Evolutionary conservation across 495 filamentous ascomycete genomes (phyloP), one percentile per base, ranked within the genome.

Genomic region (Daldinia bambusicola): DNA sequence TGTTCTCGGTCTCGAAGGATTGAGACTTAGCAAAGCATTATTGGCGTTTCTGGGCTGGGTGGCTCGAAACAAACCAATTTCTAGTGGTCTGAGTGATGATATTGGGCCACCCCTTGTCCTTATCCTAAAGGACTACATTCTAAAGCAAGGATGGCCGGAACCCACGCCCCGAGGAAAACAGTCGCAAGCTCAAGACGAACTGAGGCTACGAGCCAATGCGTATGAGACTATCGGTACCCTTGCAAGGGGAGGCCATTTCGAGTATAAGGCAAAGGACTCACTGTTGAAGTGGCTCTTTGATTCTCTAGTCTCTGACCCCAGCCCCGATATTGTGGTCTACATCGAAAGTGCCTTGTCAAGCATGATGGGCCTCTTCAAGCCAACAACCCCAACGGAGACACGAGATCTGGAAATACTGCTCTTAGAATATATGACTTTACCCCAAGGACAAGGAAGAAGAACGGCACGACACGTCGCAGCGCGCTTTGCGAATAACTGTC

Each of bases 11-110:
- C 79, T 92, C n/a, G 91, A 93, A 76, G 87, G 86, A 6, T 84
- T 87, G 9, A 92, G 92, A 73, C 81, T 98, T 13, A 86, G 92
- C 63, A 89, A 89, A 52, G 92, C 94, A 30, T 87, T 96, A n/a
- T 94, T 98, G 74, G 89, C 89, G 48, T 96, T 93, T 73, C 90
- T 94, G 32, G 93, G 92, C 50, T 97, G 94, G 89, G 88, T 94
- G 20, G 92, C 93, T 6, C 86, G 75, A 91, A 50, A 91, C 93
- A 74, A 92, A 88, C 22, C 87, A 14, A 36, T 88, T 10, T 78
- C 80, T 8, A 82, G 81, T 14, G 84, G 88, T 50, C 79, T 91
- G 9, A 84, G 86, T 59, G 76, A 78, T 52, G 63, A 79, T 18
- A 89, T 97, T 63, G 91, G 91, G 1, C 84, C 89, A 1, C 86